These are phyloP conservation scores for Leucocoprinus sp. DNA, from an alignment of 768 basidiomycete genomes.

Conservation along the genomic window DNA sequence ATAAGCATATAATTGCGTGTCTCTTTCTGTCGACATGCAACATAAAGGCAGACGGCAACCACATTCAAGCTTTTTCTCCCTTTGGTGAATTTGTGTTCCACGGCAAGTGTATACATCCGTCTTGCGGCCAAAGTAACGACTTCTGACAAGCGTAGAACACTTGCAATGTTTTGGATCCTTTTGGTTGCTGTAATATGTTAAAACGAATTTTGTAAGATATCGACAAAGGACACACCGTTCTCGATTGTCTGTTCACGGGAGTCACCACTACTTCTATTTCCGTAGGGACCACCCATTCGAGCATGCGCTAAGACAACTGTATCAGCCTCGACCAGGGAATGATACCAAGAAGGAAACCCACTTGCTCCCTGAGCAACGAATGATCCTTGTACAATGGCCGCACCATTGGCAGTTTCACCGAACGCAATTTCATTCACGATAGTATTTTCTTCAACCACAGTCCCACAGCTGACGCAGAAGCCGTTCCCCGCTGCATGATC, in stretches of 20 bases:
- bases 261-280: constrained; percentile 70
- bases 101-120: constrained; percentile 86
- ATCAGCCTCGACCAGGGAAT: neutral
- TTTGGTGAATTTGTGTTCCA: constrained; percentile 90
- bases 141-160: constrained; percentile 70
- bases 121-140: constrained; percentile 74
- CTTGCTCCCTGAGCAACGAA: constrained; percentile 89
- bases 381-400: constrained; percentile 91
- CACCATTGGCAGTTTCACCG: constrained; percentile 87
- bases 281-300: constrained; percentile 74
- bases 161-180: constrained; percentile 78
- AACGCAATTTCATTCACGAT: constrained; percentile 94
- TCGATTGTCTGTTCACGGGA: constrained; percentile 88
- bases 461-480: constrained; percentile 80
- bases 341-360: constrained; percentile 31
- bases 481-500: constrained; percentile 79
- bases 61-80: constrained; percentile 90
- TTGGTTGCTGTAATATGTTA: constrained; percentile 48
- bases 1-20: constrained; percentile 95
- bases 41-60: constrained; percentile 92
- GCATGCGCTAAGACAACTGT: constrained; percentile 53
- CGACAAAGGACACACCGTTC: constrained; percentile 50
- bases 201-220: constrained; percentile 7
- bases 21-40: constrained; percentile 87
- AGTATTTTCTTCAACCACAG: constrained; percentile 86